Evolutionary conservation across 176 grass and related monocot species (phyloP).

Genomic region (Aegilops umbellulata): DNA sequence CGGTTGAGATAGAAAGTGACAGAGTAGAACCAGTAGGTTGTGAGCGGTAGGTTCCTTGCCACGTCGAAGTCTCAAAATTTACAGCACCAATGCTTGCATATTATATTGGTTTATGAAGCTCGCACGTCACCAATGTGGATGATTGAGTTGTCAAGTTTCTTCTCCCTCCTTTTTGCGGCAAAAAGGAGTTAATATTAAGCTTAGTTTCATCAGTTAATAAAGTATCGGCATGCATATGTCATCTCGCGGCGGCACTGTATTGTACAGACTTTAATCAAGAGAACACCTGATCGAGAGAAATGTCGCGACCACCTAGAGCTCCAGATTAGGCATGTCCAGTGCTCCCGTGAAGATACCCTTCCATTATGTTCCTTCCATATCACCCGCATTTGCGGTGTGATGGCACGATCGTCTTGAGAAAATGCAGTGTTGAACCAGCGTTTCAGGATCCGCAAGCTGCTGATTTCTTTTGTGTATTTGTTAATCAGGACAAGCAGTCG

Average conservation of each 20-base stretch:
- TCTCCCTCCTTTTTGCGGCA: not conserved
- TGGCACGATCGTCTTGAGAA: not conserved
- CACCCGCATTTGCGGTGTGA: not conserved
- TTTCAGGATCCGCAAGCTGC: not conserved
- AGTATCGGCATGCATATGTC: not conserved
- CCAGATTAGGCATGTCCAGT: not conserved
- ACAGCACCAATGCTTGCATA: not conserved
- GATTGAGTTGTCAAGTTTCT: not conserved
- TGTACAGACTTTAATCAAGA: not conserved
- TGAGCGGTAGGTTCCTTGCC: not conserved
- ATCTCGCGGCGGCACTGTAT: not conserved
- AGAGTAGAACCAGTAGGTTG: not conserved
- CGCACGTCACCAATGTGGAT: not conserved
- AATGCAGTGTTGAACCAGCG: not conserved
- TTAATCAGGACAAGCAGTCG: not conserved
- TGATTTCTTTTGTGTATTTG: not conserved
- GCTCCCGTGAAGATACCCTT: not conserved
- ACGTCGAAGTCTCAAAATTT: not conserved
- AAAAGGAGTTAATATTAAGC: not conserved
- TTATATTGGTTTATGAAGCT: not conserved
- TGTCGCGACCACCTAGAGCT: not conserved
- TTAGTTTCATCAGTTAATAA: too few species aligned
- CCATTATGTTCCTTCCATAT: not conserved
- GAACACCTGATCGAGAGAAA: not conserved
- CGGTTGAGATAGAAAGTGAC: not conserved